phyloP scores from a whole-genome alignment of 257 asterid species.

The Ocimum tenuiflorum region DNA sequence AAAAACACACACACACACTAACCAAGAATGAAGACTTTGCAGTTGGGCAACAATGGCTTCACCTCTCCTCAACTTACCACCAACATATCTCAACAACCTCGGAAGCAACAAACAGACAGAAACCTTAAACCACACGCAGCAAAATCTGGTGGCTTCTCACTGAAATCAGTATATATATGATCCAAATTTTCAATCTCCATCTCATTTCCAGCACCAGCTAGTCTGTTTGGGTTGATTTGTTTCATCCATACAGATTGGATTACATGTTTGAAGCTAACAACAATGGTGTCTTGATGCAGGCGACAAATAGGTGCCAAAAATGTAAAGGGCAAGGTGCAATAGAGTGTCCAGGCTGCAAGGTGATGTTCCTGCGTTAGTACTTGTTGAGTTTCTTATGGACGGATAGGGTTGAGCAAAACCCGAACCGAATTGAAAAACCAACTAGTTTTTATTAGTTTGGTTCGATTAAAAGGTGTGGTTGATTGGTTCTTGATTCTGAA shows the following conservation, averaged over 20 bases:
- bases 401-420: no score
- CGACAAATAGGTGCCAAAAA: slow-evolving; percentile 38
- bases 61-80: slow-evolving; percentile 1
- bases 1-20: not conserved
- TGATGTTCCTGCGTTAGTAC: not conserved
- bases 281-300: slow-evolving; percentile 26
- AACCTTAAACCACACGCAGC: slow-evolving; percentile 33
- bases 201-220: no score
- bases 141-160: slow-evolving; percentile 58
- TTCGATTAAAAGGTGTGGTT: no score
- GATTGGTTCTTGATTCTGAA: no score
- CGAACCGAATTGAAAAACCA: no score
- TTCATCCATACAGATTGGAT: no score
- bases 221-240: not conserved
- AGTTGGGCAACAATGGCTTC: slow-evolving; percentile 9
- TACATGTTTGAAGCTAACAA: not conserved
- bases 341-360: slow-evolving; percentile 90
- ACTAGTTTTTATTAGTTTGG: no score
- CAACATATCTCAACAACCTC: slow-evolving; percentile 10
- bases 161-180: slow-evolving; percentile 40
- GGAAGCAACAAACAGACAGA: slow-evolving; percentile 15
- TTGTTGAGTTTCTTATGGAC: not conserved
- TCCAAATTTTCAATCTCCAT: not conserved
- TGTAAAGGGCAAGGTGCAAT: slow-evolving; percentile 81
- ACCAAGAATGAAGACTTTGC: slow-evolving; percentile 24